phyloP scores from a whole-genome alignment of 495 filamentous ascomycete species.

The Aspergillus sparsus region DNA sequence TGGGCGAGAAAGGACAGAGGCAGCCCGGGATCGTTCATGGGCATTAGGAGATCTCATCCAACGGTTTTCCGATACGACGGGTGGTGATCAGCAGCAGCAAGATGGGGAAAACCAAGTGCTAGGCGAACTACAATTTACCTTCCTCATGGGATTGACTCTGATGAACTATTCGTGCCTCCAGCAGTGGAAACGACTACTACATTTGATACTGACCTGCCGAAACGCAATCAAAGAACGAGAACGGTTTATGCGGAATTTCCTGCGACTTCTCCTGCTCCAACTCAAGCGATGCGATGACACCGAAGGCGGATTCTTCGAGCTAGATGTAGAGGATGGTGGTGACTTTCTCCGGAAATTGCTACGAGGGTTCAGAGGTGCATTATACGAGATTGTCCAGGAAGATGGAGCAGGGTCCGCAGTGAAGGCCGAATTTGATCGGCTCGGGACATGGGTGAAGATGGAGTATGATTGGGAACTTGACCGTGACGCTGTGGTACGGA shows the following conservation, averaged over 20 bases:
- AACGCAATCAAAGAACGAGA: conserved; percentile 57
- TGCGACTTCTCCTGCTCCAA: conserved; percentile 68
- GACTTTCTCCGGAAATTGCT: conserved; percentile 56
- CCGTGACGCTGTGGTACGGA: conserved; percentile 54
- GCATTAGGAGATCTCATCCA: conserved; percentile 58
- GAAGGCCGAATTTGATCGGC: conserved; percentile 52
- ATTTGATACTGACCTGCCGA: conserved; percentile 69
- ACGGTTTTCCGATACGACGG: conserved; percentile 25
- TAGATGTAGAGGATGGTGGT: conserved; percentile 55
- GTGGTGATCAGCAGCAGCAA: conserved; percentile 25
- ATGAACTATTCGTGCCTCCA: conserved; percentile 84
- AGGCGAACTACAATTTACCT: conserved; percentile 87
- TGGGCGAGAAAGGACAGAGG: conserved; percentile 71
- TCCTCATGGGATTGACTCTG: conserved; percentile 76
- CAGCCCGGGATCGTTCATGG: conserved; percentile 71
- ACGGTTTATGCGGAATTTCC: conserved; percentile 58
- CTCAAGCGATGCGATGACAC: conserved; percentile 70
- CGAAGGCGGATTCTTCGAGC: conserved; percentile 58
- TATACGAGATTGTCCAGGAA: conserved; percentile 46
- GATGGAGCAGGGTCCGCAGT: conserved; percentile 37
- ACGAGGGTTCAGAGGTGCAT: conserved; percentile 49
- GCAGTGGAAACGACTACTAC: conserved; percentile 81
- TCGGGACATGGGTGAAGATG: conserved; percentile 56
- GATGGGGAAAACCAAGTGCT: conserved; percentile 55
- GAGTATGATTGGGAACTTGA: conserved; percentile 68